Percentiles rank a stretch among this genome's conserved stretches.
These are phyloP conservation scores for Penicillium ucsense DNA, from an alignment of 495 filamentous ascomycete species.

Conservation along the genomic window DNA sequence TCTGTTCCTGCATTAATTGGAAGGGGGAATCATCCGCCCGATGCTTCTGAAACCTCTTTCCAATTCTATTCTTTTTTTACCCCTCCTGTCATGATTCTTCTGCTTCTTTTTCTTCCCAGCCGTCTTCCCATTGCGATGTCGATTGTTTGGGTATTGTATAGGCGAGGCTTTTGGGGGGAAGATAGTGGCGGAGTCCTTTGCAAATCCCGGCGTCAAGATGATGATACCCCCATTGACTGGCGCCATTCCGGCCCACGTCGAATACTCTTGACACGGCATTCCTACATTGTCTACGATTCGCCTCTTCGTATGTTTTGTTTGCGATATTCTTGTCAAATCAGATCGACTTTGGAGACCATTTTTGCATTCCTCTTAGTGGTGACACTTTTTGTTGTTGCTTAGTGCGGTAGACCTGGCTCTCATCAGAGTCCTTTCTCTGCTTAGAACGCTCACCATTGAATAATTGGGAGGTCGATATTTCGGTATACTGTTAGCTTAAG, in stretches of 20 bases:
- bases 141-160: slow-evolving; percentile 7
- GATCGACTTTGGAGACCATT: slow-evolving; percentile 4
- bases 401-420: too few relatives aligned
- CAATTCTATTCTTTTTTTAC: background rate
- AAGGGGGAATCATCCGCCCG: background rate
- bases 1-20: background rate
- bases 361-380: too few relatives aligned
- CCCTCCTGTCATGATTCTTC: background rate
- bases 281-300: background rate
- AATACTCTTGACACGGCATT: slow-evolving; percentile 3
- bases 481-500: too few relatives aligned
- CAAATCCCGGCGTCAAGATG: slow-evolving; percentile 3
- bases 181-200: slow-evolving; percentile 2
- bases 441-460: too few relatives aligned
- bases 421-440: too few relatives aligned
- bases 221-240: slow-evolving; percentile 3
- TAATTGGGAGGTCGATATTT: too few relatives aligned
- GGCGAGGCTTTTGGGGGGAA: slow-evolving; percentile 3
- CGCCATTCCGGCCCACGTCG: background rate
- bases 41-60: background rate
- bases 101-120: background rate
- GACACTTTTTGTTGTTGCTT: too few relatives aligned
- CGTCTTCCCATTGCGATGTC: slow-evolving; percentile 4
- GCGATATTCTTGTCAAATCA: slow-evolving; percentile 19
- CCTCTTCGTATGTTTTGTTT: slow-evolving; percentile 9